These are phyloP conservation scores for Erysimum cheiri DNA, from an alignment of 441 rosid genomes.

Conservation along the genomic window DNA sequence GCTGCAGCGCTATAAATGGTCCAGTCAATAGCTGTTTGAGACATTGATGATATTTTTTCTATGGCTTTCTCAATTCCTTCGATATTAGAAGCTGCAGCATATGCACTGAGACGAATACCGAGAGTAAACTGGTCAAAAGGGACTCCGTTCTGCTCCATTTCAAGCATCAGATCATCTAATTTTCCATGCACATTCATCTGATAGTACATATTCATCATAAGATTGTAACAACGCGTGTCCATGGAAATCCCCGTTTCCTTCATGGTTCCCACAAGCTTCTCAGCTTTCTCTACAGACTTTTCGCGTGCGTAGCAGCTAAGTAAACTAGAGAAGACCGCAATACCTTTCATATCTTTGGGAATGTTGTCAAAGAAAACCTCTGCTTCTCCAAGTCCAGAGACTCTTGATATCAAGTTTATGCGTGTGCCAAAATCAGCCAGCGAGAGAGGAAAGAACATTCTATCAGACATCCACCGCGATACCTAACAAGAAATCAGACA, in stretches of 20 bases:
- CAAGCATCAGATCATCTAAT: not conserved
- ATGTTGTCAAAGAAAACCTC: conserved; percentile 1
- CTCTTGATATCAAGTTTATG: conserved; percentile 9
- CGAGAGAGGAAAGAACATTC: conserved; percentile 6
- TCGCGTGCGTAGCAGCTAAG: not conserved
- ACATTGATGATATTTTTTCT: not conserved
- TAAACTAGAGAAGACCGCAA: not conserved
- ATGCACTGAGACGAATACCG: not conserved
- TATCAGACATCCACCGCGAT: conserved; percentile 14
- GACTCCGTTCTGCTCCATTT: not conserved
- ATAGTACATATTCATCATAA: not conserved
- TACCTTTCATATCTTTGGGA: not conserved
- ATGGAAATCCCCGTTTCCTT: not conserved
- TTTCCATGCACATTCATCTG: not conserved
- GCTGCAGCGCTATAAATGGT: conserved; percentile 14
- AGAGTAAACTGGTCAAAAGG: conserved; percentile 14
- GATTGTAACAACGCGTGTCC: not conserved
- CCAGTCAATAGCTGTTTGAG: not conserved
- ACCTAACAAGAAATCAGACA: no score
- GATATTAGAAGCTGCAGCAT: not conserved
- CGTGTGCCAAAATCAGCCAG: conserved; percentile 1
- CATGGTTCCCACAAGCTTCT: not conserved
- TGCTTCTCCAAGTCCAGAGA: conserved; percentile 2
- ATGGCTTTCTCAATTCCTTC: not conserved
- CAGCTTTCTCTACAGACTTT: not conserved